Base-by-base conservation (phyloP, 2,329 filamentous ascomycete species). In the Xylariaceae sp. region DNA sequence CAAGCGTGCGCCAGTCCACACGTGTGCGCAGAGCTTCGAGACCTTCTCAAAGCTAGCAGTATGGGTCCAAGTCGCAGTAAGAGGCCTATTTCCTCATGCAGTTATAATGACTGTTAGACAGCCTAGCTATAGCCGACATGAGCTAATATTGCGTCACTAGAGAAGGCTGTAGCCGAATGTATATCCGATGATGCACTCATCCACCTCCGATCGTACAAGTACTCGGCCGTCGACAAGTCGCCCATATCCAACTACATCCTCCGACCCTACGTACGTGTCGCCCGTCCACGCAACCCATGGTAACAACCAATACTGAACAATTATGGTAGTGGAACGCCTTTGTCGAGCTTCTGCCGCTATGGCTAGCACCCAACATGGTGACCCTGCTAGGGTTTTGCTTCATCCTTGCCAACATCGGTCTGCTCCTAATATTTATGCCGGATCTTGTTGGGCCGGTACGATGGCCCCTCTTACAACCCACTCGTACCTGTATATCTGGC, bases 331-430 rank as follows among this genome's bases (percentile, higher is more conserved):
- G 94, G 94, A 97, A 97, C 83, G 91, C 86, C 61, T 92, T 92
- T 65, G 94, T 97, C 65, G 86, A 96, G 71, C 76, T 97, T 35
- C 77, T 99, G 66, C 94, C 94, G 60, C 77, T 97, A 84, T 99
- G 93, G 92, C 83, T 99, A 49, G 94, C 94, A 23, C 94, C 94
- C 27, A 99, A 99, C 70, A 94, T 97, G 86, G 93, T 99, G 55
- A 99, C 94, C 62, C 80, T 99, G 20, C 75, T 97, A 41, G 94
- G 94, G 53, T 99, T 97, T 81, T 86, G 89, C 75, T 97, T 93
- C 79, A 95, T 99, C 64, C 77, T 99, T 46, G 85, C 77, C 56
- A 97, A 99, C 70, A 84, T 99, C 56, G 82, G 77, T 18, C 67
- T 85, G 36, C 72, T 97, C 52, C 85, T 89, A 55, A 77, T 96